Evolutionary conservation across 345 rosid genomes (phyloP).

Genomic region (Eucalyptus shirleyi): DNA sequence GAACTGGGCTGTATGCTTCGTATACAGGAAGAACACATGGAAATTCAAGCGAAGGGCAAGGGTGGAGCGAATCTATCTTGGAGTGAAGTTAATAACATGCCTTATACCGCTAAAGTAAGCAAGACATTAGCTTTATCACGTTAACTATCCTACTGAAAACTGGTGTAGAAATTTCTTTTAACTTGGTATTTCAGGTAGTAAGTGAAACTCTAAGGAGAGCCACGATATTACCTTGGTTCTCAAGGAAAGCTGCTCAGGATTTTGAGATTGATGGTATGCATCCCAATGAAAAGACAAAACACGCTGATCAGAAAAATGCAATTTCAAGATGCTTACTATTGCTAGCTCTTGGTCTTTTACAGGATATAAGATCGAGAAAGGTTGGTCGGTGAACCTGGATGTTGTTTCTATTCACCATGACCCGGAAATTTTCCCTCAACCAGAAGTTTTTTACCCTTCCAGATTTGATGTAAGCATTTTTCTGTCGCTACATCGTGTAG

Average conservation of each 20-base stretch:
- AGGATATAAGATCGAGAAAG: constrained; percentile 43
- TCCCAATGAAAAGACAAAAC: neutral
- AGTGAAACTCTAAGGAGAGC: constrained; percentile 53
- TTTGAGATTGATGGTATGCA: constrained; percentile 45
- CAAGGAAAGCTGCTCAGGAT: constrained; percentile 55
- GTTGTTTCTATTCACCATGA: constrained; percentile 64
- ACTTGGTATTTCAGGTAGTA: constrained; percentile 21
- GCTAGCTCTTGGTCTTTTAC: neutral
- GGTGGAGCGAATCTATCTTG: constrained; percentile 25
- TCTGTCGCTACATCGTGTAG: neutral
- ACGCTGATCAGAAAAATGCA: neutral
- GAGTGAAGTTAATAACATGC: constrained; percentile 52
- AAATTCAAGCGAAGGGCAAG: constrained; percentile 21
- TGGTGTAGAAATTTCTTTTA: neutral
- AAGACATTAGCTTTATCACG: neutral
- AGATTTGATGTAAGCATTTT: constrained; percentile 36
- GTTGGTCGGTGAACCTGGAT: constrained; percentile 61
- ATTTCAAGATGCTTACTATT: neutral
- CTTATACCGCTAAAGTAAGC: constrained; percentile 43
- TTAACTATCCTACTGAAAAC: neutral
- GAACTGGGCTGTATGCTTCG: neutral
- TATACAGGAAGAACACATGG: constrained; percentile 40
- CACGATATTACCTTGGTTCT: constrained; percentile 52
- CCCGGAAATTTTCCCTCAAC: constrained; percentile 27
- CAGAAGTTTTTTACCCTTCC: constrained; percentile 34